Evolutionary conservation across 1,284 basidiomycete species (phyloP).

Genomic region (Erythrobasidium hasegawianum): DNA sequence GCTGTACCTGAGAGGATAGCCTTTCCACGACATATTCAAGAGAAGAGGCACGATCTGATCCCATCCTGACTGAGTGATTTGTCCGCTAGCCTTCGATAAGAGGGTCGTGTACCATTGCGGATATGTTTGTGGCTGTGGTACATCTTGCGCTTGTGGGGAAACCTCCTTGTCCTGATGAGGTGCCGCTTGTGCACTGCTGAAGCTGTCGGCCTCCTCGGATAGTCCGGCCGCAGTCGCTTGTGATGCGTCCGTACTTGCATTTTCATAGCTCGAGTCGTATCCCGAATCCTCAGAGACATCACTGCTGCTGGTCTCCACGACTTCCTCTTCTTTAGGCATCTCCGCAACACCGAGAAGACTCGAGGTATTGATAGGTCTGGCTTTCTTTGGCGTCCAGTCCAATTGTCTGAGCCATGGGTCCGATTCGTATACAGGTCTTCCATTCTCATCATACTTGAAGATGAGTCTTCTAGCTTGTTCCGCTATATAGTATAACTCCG

Average conservation of each 20-base stretch:
- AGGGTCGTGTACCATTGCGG: slow-evolving; percentile 19
- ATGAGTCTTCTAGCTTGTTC: slow-evolving; percentile 55
- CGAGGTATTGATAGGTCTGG: slow-evolving; percentile 35
- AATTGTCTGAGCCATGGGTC: slow-evolving; percentile 87
- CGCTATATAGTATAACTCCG: slow-evolving; percentile 66
- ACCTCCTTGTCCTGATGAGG: background rate
- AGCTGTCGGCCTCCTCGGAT: background rate
- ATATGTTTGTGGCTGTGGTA: too few species aligned
- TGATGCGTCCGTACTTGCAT: background rate
- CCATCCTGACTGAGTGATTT: slow-evolving; percentile 25
- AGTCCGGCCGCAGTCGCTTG: background rate
- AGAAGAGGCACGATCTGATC: slow-evolving; percentile 41
- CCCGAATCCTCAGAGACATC: background rate
- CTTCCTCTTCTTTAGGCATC: background rate
- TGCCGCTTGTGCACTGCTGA: background rate
- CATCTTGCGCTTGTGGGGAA: too few species aligned
- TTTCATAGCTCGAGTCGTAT: background rate
- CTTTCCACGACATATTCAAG: slow-evolving; percentile 39
- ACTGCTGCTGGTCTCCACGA: background rate
- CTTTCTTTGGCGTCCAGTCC: slow-evolving; percentile 86
- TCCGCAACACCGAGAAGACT: background rate
- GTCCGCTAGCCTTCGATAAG: slow-evolving; percentile 16
- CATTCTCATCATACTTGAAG: slow-evolving; percentile 48
- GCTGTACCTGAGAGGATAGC: slow-evolving; percentile 39
- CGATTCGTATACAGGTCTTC: slow-evolving; percentile 58